Evolutionary conservation across 2,329 filamentous ascomycete species (phyloP), one percentile per base, ranked within the genome.

Genomic region (Graphiopsis chlorocephala): DNA sequence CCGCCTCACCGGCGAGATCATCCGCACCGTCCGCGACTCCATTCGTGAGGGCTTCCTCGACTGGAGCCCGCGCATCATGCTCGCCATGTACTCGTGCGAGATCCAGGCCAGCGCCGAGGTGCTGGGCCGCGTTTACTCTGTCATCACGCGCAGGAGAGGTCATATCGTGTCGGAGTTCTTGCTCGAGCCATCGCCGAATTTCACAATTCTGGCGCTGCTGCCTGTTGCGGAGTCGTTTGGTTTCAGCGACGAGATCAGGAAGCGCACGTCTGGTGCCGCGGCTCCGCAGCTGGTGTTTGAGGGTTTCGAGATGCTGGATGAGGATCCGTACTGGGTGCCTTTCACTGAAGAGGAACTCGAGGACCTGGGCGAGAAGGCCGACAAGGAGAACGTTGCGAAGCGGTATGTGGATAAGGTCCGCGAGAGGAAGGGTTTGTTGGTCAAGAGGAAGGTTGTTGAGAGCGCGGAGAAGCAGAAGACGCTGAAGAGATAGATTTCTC

Each of bases 301-400:
- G 8, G 95, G 95, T 0, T 99, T 93, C 74, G 92, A 97, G 78
- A 86, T 96, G 71, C 83, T 98, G 2, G 93, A 98, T 76, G 90
- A 97, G 79, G 95, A 99, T 81, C 95, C 95, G 0, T 96, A 96
- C 81, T 99, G 95, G 95, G 93, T 96, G 55, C 95, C 95, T 1
- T 93, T 92, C 69, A 98, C 94, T 0, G 95, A 98, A 75, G 95
- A 98, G 76, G 92, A 99, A 74, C 79, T 99, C 60, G 95, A 99
- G 83, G 95, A 99, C 81, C 80, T 99, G 66, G 95, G 95, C 28
- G 94, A 98, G 82, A 82, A 94, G 75, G 95, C 92, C 4, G 95
- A 99, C 79, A 86, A 87, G 74, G 95, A 98, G 83, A 98, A 97
- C 79, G 91, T 98, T 59, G 95, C 95, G 26, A 97, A 96, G 86